Evolutionary conservation across 306 rosid species (phyloP).

Genomic region (Dryas octopetala): DNA sequence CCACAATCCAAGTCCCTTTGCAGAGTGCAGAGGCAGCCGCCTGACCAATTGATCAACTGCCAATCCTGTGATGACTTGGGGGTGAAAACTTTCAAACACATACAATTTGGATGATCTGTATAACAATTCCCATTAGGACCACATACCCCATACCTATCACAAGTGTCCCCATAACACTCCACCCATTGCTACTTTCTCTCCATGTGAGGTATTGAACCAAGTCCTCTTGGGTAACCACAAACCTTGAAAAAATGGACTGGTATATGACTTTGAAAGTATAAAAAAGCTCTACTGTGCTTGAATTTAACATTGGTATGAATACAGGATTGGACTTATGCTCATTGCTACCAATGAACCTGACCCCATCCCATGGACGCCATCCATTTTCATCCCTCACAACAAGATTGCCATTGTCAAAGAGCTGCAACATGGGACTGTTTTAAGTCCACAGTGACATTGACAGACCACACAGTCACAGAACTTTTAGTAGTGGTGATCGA

Average conservation of each 20-base stretch:
- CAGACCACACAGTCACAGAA: conserved; percentile 9
- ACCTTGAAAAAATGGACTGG: conserved; percentile 11
- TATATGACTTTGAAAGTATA: conserved; percentile 16
- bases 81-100: conserved; percentile 22
- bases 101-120: conserved; percentile 1
- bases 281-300: conserved; percentile 18
- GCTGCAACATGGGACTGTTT: conserved; percentile 11
- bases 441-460: not conserved
- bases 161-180: conserved; percentile 10
- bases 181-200: conserved; percentile 4
- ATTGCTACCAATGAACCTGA: conserved; percentile 22
- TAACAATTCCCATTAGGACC: conserved; percentile 30
- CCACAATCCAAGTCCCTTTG: conserved; percentile 20
- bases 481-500: not conserved
- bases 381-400: conserved; percentile 19
- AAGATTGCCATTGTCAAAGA: conserved; percentile 27
- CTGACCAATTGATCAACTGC: conserved; percentile 14
- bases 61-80: conserved; percentile 33
- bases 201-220: not conserved
- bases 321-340: conserved; percentile 19
- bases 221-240: conserved; percentile 20
- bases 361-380: conserved; percentile 39
- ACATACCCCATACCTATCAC: conserved; percentile 26
- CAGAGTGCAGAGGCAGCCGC: conserved; percentile 23
- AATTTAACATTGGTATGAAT: conserved; percentile 17